A percentile compares a stretch with the other conserved stretches of the same genome.
Evolutionary conservation across 306 rosid species (phyloP).

Genomic region (Chamaecrista fasciculata): DNA sequence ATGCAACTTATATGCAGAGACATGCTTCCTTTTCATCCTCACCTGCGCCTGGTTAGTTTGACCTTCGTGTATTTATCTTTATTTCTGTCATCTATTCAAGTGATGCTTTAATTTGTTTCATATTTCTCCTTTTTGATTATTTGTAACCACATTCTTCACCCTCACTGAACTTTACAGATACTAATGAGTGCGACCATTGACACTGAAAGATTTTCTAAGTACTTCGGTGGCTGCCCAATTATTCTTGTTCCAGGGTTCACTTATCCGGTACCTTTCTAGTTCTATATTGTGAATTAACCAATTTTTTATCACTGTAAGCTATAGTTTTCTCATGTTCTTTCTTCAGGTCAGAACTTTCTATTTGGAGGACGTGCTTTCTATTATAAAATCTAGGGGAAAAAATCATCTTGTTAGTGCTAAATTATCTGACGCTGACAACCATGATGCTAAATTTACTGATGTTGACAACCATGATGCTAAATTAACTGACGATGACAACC

Average conservation of each 20-base stretch:
- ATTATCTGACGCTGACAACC: no score
- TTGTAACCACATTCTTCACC: background rate
- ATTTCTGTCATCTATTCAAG: slow-evolving; percentile 16
- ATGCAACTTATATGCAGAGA: slow-evolving; percentile 65
- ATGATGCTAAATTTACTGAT: no score
- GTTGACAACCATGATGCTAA: no score
- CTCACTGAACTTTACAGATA: slow-evolving; percentile 51
- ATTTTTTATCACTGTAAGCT: slow-evolving; percentile 17
- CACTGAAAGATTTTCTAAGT: slow-evolving; percentile 78
- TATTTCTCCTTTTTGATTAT: slow-evolving; percentile 3
- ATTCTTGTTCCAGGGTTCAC: slow-evolving; percentile 92
- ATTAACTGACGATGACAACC: no score
- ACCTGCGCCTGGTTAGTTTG: slow-evolving; percentile 78
- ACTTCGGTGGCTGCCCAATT: slow-evolving; percentile 93
- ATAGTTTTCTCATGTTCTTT: slow-evolving; percentile 19
- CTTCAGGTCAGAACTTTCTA: slow-evolving; percentile 74
- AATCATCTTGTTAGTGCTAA: slow-evolving; percentile 55
- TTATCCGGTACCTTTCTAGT: slow-evolving; percentile 62
- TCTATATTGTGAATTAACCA: slow-evolving; percentile 22
- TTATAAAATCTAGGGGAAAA: slow-evolving; percentile 45
- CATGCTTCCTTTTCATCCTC: slow-evolving; percentile 71
- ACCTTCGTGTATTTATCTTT: slow-evolving; percentile 23
- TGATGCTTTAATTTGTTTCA: slow-evolving; percentile 14
- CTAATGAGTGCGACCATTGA: slow-evolving; percentile 96
- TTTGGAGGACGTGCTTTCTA: slow-evolving; percentile 86